These are phyloP conservation scores for Barnettozyma salicaria DNA, from an alignment of 805 yeast species.

Conservation along the genomic window DNA sequence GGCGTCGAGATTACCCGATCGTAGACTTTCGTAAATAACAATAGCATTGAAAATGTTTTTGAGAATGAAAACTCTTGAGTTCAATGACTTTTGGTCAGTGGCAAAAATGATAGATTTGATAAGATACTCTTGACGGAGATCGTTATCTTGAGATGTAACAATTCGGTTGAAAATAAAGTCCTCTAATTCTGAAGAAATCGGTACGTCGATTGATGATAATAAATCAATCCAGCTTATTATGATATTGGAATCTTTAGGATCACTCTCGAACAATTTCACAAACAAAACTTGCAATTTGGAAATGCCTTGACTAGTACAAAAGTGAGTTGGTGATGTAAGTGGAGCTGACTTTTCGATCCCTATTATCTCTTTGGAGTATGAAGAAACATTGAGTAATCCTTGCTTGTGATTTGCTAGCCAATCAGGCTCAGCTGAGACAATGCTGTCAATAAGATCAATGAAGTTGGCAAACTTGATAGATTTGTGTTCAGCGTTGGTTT, in stretches of 20 bases:
- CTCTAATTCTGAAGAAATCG: slow-evolving; percentile 42
- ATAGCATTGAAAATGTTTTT: slow-evolving; percentile 61
- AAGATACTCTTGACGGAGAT: slow-evolving; percentile 45
- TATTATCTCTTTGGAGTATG: slow-evolving; percentile 39
- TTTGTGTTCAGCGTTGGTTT: slow-evolving; percentile 45
- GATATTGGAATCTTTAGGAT: slow-evolving; percentile 32
- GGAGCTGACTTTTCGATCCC: slow-evolving; percentile 36
- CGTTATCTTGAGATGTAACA: slow-evolving; percentile 44
- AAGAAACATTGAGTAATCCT: slow-evolving; percentile 37
- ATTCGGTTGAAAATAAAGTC: slow-evolving; percentile 52
- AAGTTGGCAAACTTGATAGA: slow-evolving; percentile 67
- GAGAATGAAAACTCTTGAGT: slow-evolving; percentile 56
- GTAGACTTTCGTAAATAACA: slow-evolving; percentile 54
- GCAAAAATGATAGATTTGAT: slow-evolving; percentile 44
- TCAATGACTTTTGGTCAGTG: slow-evolving; percentile 39
- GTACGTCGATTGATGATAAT: slow-evolving; percentile 40
- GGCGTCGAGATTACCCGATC: slow-evolving; percentile 39
- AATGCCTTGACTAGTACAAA: slow-evolving; percentile 67
- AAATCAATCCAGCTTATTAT: slow-evolving; percentile 38
- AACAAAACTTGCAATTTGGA: slow-evolving; percentile 51
- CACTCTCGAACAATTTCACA: slow-evolving; percentile 31
- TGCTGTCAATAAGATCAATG: slow-evolving; percentile 55
- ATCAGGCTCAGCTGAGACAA: slow-evolving; percentile 41
- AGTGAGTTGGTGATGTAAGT: slow-evolving; percentile 53
- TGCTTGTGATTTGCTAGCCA: slow-evolving; percentile 56